Evolutionary conservation across 257 asterid species (phyloP).

Genomic region (Orobanche coerulescens): DNA sequence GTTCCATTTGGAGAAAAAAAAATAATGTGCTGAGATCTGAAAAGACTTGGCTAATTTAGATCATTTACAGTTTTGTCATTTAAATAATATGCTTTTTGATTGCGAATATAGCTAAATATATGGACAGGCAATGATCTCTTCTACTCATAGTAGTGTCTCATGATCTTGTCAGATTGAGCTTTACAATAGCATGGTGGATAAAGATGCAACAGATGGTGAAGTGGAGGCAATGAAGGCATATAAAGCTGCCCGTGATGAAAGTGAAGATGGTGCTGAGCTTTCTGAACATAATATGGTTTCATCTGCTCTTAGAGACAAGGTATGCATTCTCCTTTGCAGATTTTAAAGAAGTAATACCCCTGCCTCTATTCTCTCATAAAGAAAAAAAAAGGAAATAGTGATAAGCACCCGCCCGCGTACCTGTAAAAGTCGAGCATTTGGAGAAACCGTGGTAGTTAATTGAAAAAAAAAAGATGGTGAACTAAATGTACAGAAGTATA

Average conservation of each 20-base stretch:
- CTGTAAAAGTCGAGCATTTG: neutral
- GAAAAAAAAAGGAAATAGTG: neutral
- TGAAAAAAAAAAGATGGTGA: conserved; percentile 4
- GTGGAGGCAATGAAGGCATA: conserved; percentile 74
- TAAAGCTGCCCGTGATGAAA: conserved; percentile 70
- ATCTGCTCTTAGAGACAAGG: conserved; percentile 76
- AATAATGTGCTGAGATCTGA: conserved; percentile 1
- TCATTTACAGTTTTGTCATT: neutral
- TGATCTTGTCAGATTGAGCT: conserved; percentile 59
- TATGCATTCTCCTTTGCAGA: conserved; percentile 21
- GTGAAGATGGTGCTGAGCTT: conserved; percentile 49
- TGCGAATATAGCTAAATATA: conserved; percentile 9
- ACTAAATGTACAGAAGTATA: neutral
- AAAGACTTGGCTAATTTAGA: neutral
- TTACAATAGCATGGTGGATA: conserved; percentile 75
- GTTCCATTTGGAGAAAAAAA: conserved; percentile 7
- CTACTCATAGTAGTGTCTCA: conserved; percentile 16
- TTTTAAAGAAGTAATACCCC: neutral
- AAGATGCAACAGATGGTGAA: conserved; percentile 64
- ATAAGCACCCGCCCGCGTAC: neutral
- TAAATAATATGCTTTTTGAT: neutral
- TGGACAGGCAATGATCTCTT: conserved; percentile 4
- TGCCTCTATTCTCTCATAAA: neutral
- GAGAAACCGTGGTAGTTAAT: conserved; percentile 15
- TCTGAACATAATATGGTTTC: conserved; percentile 57